These are phyloP conservation scores for Spinellus fusiger DNA, from an alignment of 192 early-diverging fungal genomes.

Conservation along the genomic window DNA sequence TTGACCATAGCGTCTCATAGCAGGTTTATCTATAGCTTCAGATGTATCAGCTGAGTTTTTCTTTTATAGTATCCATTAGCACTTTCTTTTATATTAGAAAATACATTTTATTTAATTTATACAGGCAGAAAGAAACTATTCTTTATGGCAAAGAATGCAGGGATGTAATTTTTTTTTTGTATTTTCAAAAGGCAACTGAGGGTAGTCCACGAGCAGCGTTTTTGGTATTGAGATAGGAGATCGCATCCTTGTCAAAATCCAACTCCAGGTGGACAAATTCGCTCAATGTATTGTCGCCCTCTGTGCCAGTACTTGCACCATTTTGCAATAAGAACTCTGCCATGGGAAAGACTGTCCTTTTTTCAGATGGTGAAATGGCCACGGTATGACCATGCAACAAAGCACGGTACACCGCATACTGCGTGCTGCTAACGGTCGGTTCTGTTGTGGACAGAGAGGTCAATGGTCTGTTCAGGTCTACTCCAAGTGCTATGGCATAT, in stretches of 20 bases:
- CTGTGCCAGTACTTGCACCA: constrained; percentile 36
- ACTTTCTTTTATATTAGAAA: no score
- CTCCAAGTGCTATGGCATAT: constrained; percentile 36
- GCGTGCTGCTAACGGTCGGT: not conserved
- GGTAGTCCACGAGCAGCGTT: constrained; percentile 21
- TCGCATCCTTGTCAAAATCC: constrained; percentile 16
- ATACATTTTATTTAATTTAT: no score
- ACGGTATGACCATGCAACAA: not conserved
- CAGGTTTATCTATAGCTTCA: no score
- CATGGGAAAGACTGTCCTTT: constrained; percentile 34
- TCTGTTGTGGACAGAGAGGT: not conserved
- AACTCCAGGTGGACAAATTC: constrained; percentile 12
- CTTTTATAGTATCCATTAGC: no score
- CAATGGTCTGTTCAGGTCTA: constrained; percentile 39
- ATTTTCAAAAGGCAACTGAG: no score
- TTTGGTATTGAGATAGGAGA: constrained; percentile 19
- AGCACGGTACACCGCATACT: constrained; percentile 7
- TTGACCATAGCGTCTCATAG: no score
- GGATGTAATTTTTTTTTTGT: no score
- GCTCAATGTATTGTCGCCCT: constrained; percentile 19
- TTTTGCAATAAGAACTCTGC: constrained; percentile 64
- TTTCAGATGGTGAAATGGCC: not conserved
- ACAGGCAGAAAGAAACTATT: no score
- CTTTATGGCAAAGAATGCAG: no score
- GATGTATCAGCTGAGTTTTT: no score